Evolutionary conservation across 169 alveolate genomes (phyloP), one percentile per base, ranked within the genome.

Genomic region (Plasmodium sp.): DNA sequence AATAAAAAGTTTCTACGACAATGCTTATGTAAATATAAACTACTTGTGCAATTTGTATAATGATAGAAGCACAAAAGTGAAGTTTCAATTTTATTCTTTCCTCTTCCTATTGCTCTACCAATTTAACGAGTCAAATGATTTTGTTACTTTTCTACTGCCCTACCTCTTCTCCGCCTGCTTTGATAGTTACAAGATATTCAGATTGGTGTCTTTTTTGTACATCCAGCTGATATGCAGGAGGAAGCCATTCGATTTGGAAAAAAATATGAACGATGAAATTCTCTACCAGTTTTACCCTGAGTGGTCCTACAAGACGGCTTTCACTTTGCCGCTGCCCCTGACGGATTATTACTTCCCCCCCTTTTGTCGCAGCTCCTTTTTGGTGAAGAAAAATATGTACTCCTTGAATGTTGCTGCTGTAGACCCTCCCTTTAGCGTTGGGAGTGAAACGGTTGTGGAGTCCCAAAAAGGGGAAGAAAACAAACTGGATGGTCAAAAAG

Each of bases 281-380:
- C 74, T 51, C 27, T 85, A 85, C 71, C 85, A 85, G 54, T 51
- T 85, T 75, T 16, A 74, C 31, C 84, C 93, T 75, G 93, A 85
- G 80, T 85, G 93, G 93, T 85, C 93, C 22, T 85, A 85, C 43
- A 85, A 85, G 80, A 85, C 93, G 22, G 22, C 84, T 12, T 85
- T 74, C 67, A 85, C 93, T 27, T 85, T 85, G 36, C 93, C 93
- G 31, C 22, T 85, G 43, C 93, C 93, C 14, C 77, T 85, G 43
- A 85, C 93, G 12, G 72, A 51, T n/a, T 85, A 75, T 43, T 85
- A 85, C 27, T 85, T 85, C 31, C 79, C 83, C 18, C 34, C 39
- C 27, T 72, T 58, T 27, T 18, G 67, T 75, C 34, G 71, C 54
- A 85, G 67, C 36, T 54, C 84, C 16, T 41, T 74, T 74, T 34